Conservation (phyloP, 257 asterid species). For the Fraxinus anomala region DNA sequence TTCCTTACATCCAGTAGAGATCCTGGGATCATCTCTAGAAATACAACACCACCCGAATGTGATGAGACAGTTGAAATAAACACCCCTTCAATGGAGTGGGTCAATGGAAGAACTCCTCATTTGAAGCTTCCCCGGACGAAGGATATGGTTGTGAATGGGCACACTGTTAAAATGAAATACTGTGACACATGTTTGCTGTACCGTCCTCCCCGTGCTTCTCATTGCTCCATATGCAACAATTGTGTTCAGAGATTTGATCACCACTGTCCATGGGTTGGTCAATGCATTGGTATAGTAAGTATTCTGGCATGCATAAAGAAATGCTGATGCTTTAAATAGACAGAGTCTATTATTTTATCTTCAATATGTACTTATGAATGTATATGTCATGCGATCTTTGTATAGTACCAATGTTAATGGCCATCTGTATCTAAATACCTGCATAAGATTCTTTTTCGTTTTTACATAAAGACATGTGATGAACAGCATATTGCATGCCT, state of each 20-base stretch:
- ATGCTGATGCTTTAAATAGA: constrained; percentile 1
- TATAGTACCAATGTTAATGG: not conserved
- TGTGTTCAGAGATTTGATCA: constrained; percentile 91
- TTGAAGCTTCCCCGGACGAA: constrained; percentile 69
- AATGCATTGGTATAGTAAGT: constrained; percentile 91
- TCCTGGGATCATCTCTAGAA: constrained; percentile 85
- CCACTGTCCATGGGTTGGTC: constrained; percentile 97
- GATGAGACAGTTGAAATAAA: constrained; percentile 46
- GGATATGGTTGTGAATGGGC: constrained; percentile 74
- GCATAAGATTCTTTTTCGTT: not conserved
- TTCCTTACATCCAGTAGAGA: constrained; percentile 75
- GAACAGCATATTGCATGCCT: not conserved
- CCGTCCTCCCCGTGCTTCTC: constrained; percentile 96
- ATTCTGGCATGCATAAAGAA: constrained; percentile 16
- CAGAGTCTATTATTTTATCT: not conserved
- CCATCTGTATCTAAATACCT: not conserved
- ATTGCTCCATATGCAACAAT: constrained; percentile 94
- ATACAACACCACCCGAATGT: constrained; percentile 60
- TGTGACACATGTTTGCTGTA: constrained; percentile 88
- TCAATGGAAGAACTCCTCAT: constrained; percentile 74
- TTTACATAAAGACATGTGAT: not conserved
- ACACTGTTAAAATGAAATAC: constrained; percentile 68
- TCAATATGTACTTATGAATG: not conserved
- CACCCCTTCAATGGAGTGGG: constrained; percentile 92
- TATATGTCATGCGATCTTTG: not conserved